Percentiles rank a stretch among this genome's conserved stretches.
Conservation (phyloP, 768 basidiomycete genomes). For the Xerocomellus chrysenteron region DNA sequence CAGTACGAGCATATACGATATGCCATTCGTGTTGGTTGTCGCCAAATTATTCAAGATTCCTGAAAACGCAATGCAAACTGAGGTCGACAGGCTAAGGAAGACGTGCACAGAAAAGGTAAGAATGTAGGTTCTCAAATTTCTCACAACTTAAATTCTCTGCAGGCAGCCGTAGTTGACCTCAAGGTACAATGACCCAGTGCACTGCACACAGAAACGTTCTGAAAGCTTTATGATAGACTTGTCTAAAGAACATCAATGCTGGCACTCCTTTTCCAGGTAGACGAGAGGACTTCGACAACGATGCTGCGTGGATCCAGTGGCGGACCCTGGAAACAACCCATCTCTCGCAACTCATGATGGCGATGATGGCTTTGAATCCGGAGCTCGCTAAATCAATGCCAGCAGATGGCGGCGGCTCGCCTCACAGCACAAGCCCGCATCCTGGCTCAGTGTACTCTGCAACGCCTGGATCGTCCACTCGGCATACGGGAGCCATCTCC, state of each 20-base stretch:
- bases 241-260: conserved; percentile 87
- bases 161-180: conserved; percentile 85
- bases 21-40: conserved; percentile 72
- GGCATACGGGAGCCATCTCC: conserved; percentile 58
- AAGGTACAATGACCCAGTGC: conserved; percentile 51
- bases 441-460: conserved; percentile 58
- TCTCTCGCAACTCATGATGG: conserved; percentile 84
- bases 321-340: conserved; percentile 75
- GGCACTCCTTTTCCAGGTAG: conserved; percentile 81
- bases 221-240: conserved; percentile 47
- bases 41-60: conserved; percentile 74
- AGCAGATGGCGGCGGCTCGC: conserved; percentile 38
- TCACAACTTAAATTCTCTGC: conserved; percentile 6
- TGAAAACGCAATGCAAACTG: conserved; percentile 63
- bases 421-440: conserved; percentile 37
- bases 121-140: not conserved
- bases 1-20: conserved; percentile 59
- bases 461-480: conserved; percentile 38
- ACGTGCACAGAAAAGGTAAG: conserved; percentile 74
- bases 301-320: conserved; percentile 85
- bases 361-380: conserved; percentile 84
- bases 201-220: not conserved
- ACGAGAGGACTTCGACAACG: conserved; percentile 81
- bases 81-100: conserved; percentile 65
- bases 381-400: conserved; percentile 80